phyloP scores from a whole-genome alignment of 2,329 filamentous ascomycete genomes.

The Colletotrichum paranaense region DNA sequence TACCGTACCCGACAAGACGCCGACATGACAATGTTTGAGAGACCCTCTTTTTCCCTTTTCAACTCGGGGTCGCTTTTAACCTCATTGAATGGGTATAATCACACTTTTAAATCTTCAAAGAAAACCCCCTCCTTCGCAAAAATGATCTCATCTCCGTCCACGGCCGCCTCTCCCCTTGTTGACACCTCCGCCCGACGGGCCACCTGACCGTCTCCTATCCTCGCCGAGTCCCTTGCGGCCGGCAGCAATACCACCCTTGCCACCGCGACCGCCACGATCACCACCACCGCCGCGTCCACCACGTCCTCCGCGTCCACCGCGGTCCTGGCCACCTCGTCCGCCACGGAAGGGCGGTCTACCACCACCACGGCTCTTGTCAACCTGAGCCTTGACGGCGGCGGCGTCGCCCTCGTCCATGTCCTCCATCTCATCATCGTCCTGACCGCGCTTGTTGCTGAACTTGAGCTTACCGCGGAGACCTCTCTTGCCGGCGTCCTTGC shows the following conservation, averaged over 20 bases:
- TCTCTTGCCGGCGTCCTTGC: conserved; percentile 72
- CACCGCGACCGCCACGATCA: conserved; percentile 50
- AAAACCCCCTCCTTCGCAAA: conserved; percentile 1
- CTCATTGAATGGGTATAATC: conserved; percentile 37
- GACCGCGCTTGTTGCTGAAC: conserved; percentile 72
- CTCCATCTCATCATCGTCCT: conserved; percentile 60
- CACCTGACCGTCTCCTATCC: conserved; percentile 56
- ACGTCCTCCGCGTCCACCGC: conserved; percentile 47
- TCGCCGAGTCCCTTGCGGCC: conserved; percentile 63
- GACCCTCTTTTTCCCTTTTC: conserved; percentile 3
- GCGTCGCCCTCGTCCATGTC: conserved; percentile 66
- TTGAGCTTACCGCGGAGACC: conserved; percentile 77
- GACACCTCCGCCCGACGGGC: conserved; percentile 19
- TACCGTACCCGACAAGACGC: conserved; percentile 27
- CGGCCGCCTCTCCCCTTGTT: conserved; percentile 32
- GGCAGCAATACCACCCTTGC: conserved; percentile 58
- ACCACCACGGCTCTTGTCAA: conserved; percentile 47
- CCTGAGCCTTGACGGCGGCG: conserved; percentile 62
- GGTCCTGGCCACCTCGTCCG: conserved; percentile 42
- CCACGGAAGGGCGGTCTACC: conserved; percentile 44
- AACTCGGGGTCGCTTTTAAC: conserved; percentile 30
- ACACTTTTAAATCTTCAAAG: conserved; percentile 29
- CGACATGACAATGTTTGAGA: conserved; percentile 9
- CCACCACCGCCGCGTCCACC: conserved; percentile 58
- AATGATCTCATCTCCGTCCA: conserved; percentile 30